Evolutionary conservation across 2,329 filamentous ascomycete genomes (phyloP).

Genomic region (Microdochium paspali): DNA sequence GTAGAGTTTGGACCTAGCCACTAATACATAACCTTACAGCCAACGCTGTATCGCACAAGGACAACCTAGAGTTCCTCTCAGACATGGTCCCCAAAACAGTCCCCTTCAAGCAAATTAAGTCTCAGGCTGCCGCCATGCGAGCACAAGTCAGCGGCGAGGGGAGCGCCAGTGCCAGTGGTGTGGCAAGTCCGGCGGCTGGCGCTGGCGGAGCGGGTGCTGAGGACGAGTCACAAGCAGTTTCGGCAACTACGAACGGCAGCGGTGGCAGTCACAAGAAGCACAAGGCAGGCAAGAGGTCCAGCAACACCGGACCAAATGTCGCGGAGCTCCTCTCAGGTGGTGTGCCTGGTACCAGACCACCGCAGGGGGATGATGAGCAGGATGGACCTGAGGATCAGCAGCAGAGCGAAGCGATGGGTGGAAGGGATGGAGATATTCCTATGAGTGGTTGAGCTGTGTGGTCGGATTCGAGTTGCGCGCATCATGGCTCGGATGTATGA

Average conservation of each 20-base stretch:
- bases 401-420: slow-evolving; percentile 41
- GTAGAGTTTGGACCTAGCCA: too few species aligned
- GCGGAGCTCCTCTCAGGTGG: background rate
- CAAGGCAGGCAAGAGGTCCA: slow-evolving; percentile 22
- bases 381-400: slow-evolving; percentile 38
- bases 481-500: too few species aligned
- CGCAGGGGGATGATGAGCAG: slow-evolving; percentile 13
- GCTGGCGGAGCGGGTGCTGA: slow-evolving; percentile 13
- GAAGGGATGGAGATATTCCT: slow-evolving; percentile 39
- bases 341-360: background rate
- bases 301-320: slow-evolving; percentile 10
- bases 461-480: too few species aligned
- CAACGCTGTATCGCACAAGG: slow-evolving; percentile 74
- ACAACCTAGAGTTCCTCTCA: slow-evolving; percentile 89
- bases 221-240: slow-evolving; percentile 16
- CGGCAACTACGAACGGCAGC: background rate
- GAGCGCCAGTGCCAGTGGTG: slow-evolving; percentile 14
- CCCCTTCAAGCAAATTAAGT: slow-evolving; percentile 71
- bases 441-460: slow-evolving; percentile 38
- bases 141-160: slow-evolving; percentile 37
- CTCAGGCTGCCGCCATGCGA: slow-evolving; percentile 41
- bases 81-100: slow-evolving; percentile 85
- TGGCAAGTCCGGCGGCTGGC: slow-evolving; percentile 11
- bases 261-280: slow-evolving; percentile 27
- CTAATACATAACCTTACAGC: slow-evolving; percentile 38